These are phyloP conservation scores for Ophiostoma himal-ulmi DNA, from an alignment of 2,329 filamentous ascomycete species.

Conservation along the genomic window DNA sequence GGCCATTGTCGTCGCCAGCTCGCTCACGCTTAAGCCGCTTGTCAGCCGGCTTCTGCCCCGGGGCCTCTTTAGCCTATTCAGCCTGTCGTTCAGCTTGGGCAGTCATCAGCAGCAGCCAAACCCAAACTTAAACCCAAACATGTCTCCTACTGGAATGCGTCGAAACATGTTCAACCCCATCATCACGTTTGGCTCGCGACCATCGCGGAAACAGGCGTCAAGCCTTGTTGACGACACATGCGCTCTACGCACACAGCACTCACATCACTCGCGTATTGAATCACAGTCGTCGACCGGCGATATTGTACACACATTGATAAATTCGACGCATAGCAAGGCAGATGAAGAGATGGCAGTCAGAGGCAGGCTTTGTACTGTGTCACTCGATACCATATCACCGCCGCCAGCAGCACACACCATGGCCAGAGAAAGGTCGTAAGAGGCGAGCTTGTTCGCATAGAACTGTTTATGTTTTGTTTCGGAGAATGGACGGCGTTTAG, in stretches of 20 bases:
- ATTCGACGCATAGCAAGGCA: background rate
- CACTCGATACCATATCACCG: background rate
- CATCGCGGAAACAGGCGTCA: background rate
- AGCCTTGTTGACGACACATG: background rate
- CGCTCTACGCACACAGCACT: background rate
- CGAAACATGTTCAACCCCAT: background rate
- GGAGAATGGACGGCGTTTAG: background rate
- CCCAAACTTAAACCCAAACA: background rate
- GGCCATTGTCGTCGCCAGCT: background rate
- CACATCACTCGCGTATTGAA: no score
- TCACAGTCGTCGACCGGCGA: background rate
- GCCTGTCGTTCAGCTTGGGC: background rate
- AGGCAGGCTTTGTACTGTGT: background rate
- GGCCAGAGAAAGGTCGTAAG: background rate
- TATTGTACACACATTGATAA: background rate
- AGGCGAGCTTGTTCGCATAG: no score
- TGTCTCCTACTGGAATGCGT: background rate
- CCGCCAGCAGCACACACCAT: background rate
- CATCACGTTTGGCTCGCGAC: background rate
- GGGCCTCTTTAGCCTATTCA: background rate
- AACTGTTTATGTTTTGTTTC: background rate
- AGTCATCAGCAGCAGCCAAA: background rate
- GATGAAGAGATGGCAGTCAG: background rate
- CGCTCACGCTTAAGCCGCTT: background rate
- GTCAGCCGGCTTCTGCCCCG: background rate